Conservation (phyloP, 2,329 filamentous ascomycete species). For the Leptographium galeiforme region DNA sequence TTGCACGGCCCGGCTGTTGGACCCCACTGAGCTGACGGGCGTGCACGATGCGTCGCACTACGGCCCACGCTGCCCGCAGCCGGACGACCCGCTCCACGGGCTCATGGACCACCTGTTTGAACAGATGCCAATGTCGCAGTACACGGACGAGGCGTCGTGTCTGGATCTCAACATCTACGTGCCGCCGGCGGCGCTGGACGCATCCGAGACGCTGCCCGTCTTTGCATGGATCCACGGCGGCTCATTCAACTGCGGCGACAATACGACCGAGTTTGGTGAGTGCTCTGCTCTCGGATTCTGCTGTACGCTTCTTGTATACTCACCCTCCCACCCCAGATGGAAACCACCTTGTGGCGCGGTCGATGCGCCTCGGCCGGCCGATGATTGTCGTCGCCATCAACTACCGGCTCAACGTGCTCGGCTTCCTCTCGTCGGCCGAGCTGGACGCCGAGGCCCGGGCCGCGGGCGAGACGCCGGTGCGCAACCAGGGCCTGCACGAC, state of each 20-base stretch:
- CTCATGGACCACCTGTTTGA: slow-evolving; percentile 6
- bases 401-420: slow-evolving; percentile 14
- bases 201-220: not conserved
- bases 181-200: not conserved
- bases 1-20: slow-evolving; percentile 1
- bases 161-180: slow-evolving; percentile 4
- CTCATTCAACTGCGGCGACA: slow-evolving; percentile 2
- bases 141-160: slow-evolving; percentile 4
- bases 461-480: slow-evolving; percentile 10
- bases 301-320: not conserved
- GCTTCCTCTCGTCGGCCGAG: slow-evolving; percentile 9
- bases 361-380: slow-evolving; percentile 14
- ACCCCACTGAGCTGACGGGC: not conserved
- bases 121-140: slow-evolving; percentile 1
- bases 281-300: no score
- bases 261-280: slow-evolving; percentile 5
- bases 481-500: slow-evolving; percentile 41
- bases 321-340: not conserved
- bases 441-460: slow-evolving; percentile 3
- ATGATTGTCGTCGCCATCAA: slow-evolving; percentile 17
- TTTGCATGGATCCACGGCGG: slow-evolving; percentile 10
- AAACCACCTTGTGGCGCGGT: slow-evolving; percentile 5
- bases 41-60: slow-evolving; percentile 3
- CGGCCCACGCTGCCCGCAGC: slow-evolving; percentile 7
- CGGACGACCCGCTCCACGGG: not conserved